Evolutionary conservation across 805 yeast species (phyloP), one percentile per base, ranked within the genome.

Genomic region (Wickerhamiella nectarea): DNA sequence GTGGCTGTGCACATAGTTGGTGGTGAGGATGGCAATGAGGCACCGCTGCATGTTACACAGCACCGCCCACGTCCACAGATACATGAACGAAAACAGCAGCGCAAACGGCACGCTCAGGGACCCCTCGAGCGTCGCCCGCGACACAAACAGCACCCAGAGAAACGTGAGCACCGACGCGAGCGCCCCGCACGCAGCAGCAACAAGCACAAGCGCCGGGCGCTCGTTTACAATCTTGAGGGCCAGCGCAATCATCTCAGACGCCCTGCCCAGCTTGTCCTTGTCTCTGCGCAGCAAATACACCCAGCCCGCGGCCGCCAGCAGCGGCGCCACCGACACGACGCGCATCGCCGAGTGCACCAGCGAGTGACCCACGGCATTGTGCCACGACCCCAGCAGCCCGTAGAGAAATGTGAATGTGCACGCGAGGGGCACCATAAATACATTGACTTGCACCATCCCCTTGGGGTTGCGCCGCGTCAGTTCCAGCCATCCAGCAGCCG

Each of bases 11-110:
- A 41, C 29, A 68, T 69, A 67, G 44, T 60, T 63, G 5, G 60
- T 50, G 10, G 66, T 65, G 3, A 63, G 50, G 6, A 59, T 56
- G 2, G 67, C 49, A 5, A 64, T 50, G 3, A 63, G 49, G 15
- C 56, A 57, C n/a, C 65, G 55, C 44, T 63, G 63, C 37, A 65
- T 50, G 8, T 64, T 64, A 35, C 60, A 51, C 11, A 66, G 46
- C 17, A 67, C 59, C 2, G 65, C 63, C 64, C 67, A 63, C 1
- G 69, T 61, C 70, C 70, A 66, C 34, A 67, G 46, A 46, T 61
- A 65, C 60, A 62, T 54, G 24, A 66, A 39, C 38, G 57, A 43
- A 55, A 54, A 46, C 57, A 63, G 41, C 51, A 45, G 36, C 28
- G 52, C 58, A 46, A 56, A 47, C 37, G 50, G 12, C 21, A 43